These are phyloP conservation scores for Eimeria tenella DNA, from an alignment of 169 alveolate genomes.

Conservation along the genomic window DNA sequence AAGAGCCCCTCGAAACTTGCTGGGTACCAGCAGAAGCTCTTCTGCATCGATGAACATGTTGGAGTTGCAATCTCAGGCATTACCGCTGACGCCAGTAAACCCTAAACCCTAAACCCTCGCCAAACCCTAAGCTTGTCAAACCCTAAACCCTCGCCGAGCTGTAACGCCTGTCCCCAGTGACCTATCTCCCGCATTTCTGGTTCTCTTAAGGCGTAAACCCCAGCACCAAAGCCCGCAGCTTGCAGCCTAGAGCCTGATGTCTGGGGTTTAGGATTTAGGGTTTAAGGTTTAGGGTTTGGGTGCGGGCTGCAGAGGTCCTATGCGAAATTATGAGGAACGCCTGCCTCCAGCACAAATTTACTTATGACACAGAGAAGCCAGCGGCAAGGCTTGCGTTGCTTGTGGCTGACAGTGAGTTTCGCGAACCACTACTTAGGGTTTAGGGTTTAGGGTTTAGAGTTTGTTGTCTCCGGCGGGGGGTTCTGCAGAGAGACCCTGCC, in stretches of 20 bases:
- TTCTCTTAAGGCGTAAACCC: neutral
- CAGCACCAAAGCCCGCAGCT: neutral
- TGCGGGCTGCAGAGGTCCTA: constrained; percentile 81
- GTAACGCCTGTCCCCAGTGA: neutral
- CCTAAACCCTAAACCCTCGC: constrained; percentile 51
- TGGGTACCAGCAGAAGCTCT: constrained; percentile 96
- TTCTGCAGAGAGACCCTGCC: no score
- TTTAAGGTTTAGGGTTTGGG: neutral
- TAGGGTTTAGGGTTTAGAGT: constrained; percentile 64
- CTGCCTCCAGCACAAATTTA: constrained; percentile 95
- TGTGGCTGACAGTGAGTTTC: constrained; percentile 93
- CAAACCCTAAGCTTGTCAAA: neutral
- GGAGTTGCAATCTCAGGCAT: constrained; percentile 99
- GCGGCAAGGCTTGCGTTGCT: constrained; percentile 93
- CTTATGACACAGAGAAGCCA: constrained; percentile 95
- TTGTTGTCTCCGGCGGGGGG: neutral
- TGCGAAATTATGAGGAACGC: constrained; percentile 95
- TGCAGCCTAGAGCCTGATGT: neutral
- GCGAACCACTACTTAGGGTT: constrained; percentile 20
- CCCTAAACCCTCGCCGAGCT: neutral
- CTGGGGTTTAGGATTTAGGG: constrained; percentile 42
- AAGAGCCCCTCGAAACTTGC: constrained; percentile 94
- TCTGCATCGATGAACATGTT: constrained; percentile 96
- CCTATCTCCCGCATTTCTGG: no score
- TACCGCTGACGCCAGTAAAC: constrained; percentile 98